These are phyloP conservation scores for Anastatica hierochuntica DNA, from an alignment of 345 rosid genomes.

Conservation along the genomic window DNA sequence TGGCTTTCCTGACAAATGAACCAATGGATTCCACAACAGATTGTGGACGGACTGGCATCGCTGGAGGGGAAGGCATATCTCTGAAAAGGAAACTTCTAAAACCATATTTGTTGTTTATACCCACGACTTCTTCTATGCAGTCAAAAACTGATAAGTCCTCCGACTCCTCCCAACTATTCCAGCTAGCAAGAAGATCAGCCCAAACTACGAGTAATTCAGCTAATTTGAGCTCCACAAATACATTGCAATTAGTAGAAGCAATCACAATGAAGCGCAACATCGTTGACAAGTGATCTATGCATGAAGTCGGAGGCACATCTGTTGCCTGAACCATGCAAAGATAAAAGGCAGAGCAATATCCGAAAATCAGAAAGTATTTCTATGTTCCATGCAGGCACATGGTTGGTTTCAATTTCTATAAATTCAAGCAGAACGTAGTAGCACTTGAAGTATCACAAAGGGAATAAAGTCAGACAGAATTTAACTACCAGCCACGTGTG, in stretches of 20 bases:
- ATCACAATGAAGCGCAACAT: conserved; percentile 48
- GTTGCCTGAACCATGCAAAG: conserved; percentile 34
- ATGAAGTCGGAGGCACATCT: conserved; percentile 39
- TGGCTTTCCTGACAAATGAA: conserved; percentile 59
- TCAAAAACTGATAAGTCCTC: conserved; percentile 70
- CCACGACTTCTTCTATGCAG: conserved; percentile 70
- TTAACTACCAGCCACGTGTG: conserved; percentile 51
- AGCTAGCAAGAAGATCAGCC: conserved; percentile 68
- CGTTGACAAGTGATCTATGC: conserved; percentile 55
- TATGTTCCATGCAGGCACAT: conserved; percentile 8
- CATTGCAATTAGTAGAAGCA: conserved; percentile 42
- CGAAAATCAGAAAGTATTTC: conserved; percentile 10
- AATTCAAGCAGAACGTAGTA: neutral
- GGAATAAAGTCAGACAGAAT: conserved; percentile 16
- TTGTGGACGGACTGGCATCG: conserved; percentile 53
- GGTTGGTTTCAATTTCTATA: conserved; percentile 3
- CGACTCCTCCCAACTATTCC: conserved; percentile 90
- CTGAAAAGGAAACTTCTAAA: conserved; percentile 40
- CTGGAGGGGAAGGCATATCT: conserved; percentile 54
- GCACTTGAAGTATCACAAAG: neutral
- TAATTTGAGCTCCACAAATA: conserved; percentile 41
- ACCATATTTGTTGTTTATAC: conserved; percentile 41
- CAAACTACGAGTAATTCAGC: conserved; percentile 53
- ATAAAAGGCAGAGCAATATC: conserved; percentile 12
- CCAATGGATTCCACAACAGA: conserved; percentile 66